Evolutionary conservation across 1,284 basidiomycete species (phyloP), one percentile per base, ranked within the genome.

Genomic region (Macrocystidia cucumis): DNA sequence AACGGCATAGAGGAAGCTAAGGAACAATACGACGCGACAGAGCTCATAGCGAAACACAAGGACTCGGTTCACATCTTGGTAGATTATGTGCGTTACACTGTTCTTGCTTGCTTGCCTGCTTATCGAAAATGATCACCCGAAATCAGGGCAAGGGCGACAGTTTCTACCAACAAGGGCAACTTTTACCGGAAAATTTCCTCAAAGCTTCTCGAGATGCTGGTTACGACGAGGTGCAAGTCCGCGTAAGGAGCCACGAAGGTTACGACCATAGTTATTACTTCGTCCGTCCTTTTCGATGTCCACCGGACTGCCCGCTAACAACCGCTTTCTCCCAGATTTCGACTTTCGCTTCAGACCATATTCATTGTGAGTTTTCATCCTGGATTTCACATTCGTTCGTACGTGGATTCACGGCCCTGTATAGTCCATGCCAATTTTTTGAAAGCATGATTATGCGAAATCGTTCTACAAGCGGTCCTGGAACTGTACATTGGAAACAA

Each of bases 201-300:
- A 74, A 78, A 47, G 87, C 83, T 0, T 84, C 88, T 2, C 67
- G 82, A 38, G 70, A 77, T 37, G 72, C 77, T 5, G 86, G 86
- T 1, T 75, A 85, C 46, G 74, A 78, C 33, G 75, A 84, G 44
- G 67, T 74, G n/a, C 76, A 87, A 53, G 86, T 97, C 6, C 65
- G 75, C 34, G 79, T 97, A 12, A 71, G 88, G 43, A 69, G 76
- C 44, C 90, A 95, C 39, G 83, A 87, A 32, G 91, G 82, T 7
- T 98, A 96, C 54, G 93, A 98, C 55, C 95, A 98, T 59, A 79
- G 76, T 42, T 92, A 93, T 59, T 95, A 81, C 60, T 95, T 95
- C 51, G 90, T 91, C 3, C 31, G 12, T 3, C 26, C 59, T 56
- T 44, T 56, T 54, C 11, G 20, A 20, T 45, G 23, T 7, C 29